phyloP scores from a whole-genome alignment of 768 basidiomycete genomes.

The Macrolepiota fuliginosa region DNA sequence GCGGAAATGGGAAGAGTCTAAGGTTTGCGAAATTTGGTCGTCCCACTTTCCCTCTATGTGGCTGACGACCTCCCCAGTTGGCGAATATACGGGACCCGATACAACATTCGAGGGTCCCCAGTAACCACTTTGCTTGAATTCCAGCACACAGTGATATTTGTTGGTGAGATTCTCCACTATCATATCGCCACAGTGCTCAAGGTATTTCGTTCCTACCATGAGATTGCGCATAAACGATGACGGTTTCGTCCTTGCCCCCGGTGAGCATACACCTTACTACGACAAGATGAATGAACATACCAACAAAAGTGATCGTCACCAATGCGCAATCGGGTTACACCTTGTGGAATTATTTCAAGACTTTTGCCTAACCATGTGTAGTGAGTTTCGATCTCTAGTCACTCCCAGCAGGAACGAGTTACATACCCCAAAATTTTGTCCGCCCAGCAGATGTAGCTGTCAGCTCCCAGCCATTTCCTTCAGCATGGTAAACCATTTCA shows the following conservation, averaged over 20 bases:
- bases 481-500: conserved; percentile 82
- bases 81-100: conserved; percentile 53
- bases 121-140: conserved; percentile 85
- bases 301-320: conserved; percentile 70
- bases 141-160: conserved; percentile 61
- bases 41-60: conserved; percentile 91
- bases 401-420: neutral
- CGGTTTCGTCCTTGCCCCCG: conserved; percentile 66
- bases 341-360: conserved; percentile 81
- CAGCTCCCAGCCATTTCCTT: conserved; percentile 75
- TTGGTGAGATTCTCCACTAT: conserved; percentile 62
- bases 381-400: neutral
- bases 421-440: conserved; percentile 89
- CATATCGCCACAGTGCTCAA: conserved; percentile 84
- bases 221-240: conserved; percentile 88
- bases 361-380: conserved; percentile 65
- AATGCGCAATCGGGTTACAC: conserved; percentile 64
- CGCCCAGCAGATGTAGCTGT: conserved; percentile 75
- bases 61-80: conserved; percentile 51
- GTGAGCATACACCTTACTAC: conserved; percentile 1
- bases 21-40: conserved; percentile 68
- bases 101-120: conserved; percentile 80
- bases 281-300: conserved; percentile 24
- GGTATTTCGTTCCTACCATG: conserved; percentile 88
- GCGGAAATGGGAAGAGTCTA: conserved; percentile 66